Evolutionary conservation across 2,329 filamentous ascomycete genomes (phyloP), one percentile per base, ranked within the genome.

Genomic region (Boeremia exigua): DNA sequence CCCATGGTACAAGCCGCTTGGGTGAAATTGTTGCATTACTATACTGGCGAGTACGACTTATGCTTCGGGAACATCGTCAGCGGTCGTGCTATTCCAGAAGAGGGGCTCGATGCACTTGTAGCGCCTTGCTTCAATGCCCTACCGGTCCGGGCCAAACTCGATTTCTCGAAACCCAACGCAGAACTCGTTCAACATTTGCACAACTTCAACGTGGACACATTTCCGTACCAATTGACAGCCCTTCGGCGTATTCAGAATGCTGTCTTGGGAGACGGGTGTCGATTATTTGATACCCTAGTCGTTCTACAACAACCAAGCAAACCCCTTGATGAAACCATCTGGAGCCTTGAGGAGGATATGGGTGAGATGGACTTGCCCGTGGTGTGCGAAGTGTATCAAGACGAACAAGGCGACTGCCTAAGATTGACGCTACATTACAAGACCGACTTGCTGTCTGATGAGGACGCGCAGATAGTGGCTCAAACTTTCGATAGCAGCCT

Each of bases 71-170:
- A 91, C 65, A 88, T 97, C 2, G 83, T 94, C 52, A 93, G 86
- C 67, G 92, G 93, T 1, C 86, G 93, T 7, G 88, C 87, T 0
- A 70, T 91, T 9, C 77, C 85, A 0, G 73, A 93, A 2, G 82
- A 88, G 6, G 84, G 83, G 0, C 79, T 94, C 10, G 87, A 93
- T 33, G 79, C 82, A 4, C 82, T 96, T 6, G 84, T 96, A n/a
- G 92, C 91, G 0, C 93, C 93, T 0, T 96, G 92, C 71, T 96
- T 97, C 80, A 97, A 96, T 69, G 96, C 93, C 0, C 76, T 96
- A 11, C 92, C 93, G 0, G 70, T 92, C 1, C 84, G 91, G 25
- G 76, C 86, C 14, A 76, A 85, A 29, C 58, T 90, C 9, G 75
- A 80, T 1, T 69, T 70, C 2, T 71, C 71, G 2, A 77, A 73